Evolutionary conservation across 2,329 filamentous ascomycete species (phyloP).

Genomic region (Capronia coronata): DNA sequence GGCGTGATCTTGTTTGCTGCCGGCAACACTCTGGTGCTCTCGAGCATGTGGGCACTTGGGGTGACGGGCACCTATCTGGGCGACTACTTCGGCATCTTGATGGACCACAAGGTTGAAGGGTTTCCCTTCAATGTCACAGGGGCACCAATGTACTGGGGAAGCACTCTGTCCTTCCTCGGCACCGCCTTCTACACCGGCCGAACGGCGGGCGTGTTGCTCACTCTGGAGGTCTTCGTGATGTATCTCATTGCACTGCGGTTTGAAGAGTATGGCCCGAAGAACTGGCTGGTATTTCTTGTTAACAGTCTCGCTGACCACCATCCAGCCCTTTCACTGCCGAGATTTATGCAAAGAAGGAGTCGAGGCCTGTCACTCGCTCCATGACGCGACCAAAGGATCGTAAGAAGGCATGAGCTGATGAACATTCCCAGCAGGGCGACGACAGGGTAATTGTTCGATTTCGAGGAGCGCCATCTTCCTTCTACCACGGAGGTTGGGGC

Average conservation of each 20-base stretch:
- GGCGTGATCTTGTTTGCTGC: slow-evolving; percentile 64
- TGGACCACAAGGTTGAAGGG: slow-evolving; percentile 87
- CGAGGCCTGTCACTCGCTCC: slow-evolving; percentile 22
- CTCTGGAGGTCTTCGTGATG: slow-evolving; percentile 64
- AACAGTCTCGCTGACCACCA: slow-evolving; percentile 9
- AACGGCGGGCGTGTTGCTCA: slow-evolving; percentile 75
- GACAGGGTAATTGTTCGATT: not conserved
- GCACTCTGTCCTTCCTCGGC: slow-evolving; percentile 84
- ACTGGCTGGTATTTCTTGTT: slow-evolving; percentile 1
- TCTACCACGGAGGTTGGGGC: not conserved
- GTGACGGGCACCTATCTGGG: slow-evolving; percentile 94
- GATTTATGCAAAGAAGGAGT: slow-evolving; percentile 78
- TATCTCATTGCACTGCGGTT: slow-evolving; percentile 76
- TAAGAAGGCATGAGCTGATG: slow-evolving; percentile 34
- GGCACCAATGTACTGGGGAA: slow-evolving; percentile 95
- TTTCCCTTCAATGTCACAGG: slow-evolving; percentile 92
- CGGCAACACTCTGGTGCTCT: slow-evolving; percentile 80
- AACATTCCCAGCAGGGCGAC: too few species aligned
- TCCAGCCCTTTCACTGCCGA: slow-evolving; percentile 72
- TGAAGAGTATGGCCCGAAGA: slow-evolving; percentile 61
- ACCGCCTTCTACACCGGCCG: slow-evolving; percentile 78
- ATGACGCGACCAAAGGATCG: slow-evolving; percentile 32
- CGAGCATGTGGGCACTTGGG: slow-evolving; percentile 84
- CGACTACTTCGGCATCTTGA: slow-evolving; percentile 97
- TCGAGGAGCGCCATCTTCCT: not conserved